Evolutionary conservation across 495 filamentous ascomycete genomes (phyloP).

Genomic region (Penicillium daleae): DNA sequence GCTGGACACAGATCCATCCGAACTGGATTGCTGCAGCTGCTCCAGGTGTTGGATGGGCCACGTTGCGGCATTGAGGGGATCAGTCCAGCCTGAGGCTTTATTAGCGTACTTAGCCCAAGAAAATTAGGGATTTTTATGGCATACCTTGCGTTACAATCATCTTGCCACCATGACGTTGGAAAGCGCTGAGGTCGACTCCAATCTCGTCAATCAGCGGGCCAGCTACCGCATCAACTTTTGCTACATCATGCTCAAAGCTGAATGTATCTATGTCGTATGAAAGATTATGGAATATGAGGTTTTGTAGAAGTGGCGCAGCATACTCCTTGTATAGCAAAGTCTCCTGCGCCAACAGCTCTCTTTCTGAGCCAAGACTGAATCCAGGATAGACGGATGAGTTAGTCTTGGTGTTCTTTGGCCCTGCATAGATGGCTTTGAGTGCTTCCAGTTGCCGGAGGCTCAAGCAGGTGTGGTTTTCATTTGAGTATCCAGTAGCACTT

Average conservation of each 20-base stretch:
- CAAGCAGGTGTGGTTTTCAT: background rate
- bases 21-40: background rate
- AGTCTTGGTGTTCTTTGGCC: background rate
- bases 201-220: background rate
- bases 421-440: background rate
- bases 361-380: background rate
- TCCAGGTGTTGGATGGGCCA: background rate
- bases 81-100: background rate
- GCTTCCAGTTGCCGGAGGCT: background rate
- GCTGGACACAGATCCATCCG: background rate
- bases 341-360: background rate
- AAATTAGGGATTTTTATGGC: background rate
- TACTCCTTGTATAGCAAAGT: background rate
- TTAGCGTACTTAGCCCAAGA: background rate
- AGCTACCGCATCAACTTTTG: background rate
- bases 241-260: background rate
- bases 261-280: background rate
- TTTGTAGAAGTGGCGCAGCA: background rate
- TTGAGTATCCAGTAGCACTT: background rate
- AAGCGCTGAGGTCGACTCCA: background rate
- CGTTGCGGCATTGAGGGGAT: background rate
- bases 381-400: background rate
- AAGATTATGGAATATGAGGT: background rate
- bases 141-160: background rate
- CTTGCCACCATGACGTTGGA: background rate